Evolutionary conservation across 75 land plant species (phyloP), one percentile per base, ranked within the genome.

Genomic region (Cunninghamia lanceolata): DNA sequence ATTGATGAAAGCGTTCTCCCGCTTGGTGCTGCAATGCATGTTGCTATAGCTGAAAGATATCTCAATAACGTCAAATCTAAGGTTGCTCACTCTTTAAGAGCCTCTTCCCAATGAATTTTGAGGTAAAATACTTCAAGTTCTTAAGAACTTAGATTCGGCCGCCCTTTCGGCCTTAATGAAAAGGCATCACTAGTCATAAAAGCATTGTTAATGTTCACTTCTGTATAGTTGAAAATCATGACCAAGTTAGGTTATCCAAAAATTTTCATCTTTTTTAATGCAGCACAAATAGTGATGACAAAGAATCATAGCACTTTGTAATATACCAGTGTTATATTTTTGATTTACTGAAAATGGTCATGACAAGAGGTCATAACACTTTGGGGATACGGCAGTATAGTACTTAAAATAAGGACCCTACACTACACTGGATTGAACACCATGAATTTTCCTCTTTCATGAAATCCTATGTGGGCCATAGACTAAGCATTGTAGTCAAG

Each of bases 11-110:
- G 86, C 45, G 95, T 79, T 35, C 89, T 97, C 50, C 93, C 98
- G 13, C 89, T 90, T 83, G 98, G 99, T 30, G 96, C 95, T 9
- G 93, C 96, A 0, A 52, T 97, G 38, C 96, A 96, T 83, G 98
- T 95, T 32, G 90, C 98, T 59, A 81, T 97, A 83, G 99, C 98
- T 17, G 66, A 87, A 28, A 88, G 88, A 50, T 96, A 94, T 86
- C 91, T 97, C 46, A 56, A 87, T 19, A 90, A 91, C 78, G 7
- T 47, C 47, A 84, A 35, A n/a, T 75, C 42, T 7, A 63, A 63
- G 56, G 3, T 84, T 53, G 14, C 70, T 40, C 42, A n/a, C 40
- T 45, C n/a, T 76, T 32, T 70, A 50, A 7, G 53, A 35, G 34
- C 11, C 36, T 34, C 38, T 34, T 13, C 16, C 13, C 36, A 73